Base-by-base conservation (phyloP, 441 rosid species). In the Metrosideros polymorpha region DNA sequence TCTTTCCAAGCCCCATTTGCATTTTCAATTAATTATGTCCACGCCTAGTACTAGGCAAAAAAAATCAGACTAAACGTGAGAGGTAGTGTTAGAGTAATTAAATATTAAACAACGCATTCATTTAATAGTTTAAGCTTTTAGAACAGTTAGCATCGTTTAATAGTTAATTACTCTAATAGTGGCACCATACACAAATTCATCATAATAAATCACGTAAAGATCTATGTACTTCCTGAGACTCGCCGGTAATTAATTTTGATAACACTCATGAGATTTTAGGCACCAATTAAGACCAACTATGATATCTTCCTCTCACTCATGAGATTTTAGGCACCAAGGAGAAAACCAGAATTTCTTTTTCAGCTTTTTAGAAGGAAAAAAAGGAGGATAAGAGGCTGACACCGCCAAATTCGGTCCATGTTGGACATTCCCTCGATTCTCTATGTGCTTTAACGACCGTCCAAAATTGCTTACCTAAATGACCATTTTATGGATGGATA, bases 151-250 rank as follows among this genome's bases (percentile, higher is more conserved):
- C n/a, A n/a, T n/a, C n/a, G n/a, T n/a, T n/a, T n/a, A n/a, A n/a
- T n/a, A n/a, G n/a, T n/a, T n/a, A n/a, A n/a, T n/a, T n/a, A n/a
- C n/a, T n/a, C n/a, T n/a, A n/a, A n/a, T n/a, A n/a, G n/a, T n/a
- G 24, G 13, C 2, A 39, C 5, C 15, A 1, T 22, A 22, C 43
- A 35, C 2, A 1, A 35, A 35, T 71, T 0, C 1, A 35, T 71
- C 4, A 1, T 19, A 22, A 22, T 19, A 12, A 35, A 71, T 39
- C 22, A 35, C 12, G 14, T 2, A 0, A 0, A 35, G 0, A 35
- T 71, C 0, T 35, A 35, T 0, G 13, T 39, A 35, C 2, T 66
- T 2, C 0, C 19, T 2, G 2, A 66, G 1, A 66, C 2, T 66
- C 14, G 19, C 5, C 22, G 1, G 4, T 19, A 22, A 19, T 66